These are phyloP conservation scores for Breviolum minutum DNA, from an alignment of 73 alveolate genomes.

Conservation along the genomic window DNA sequence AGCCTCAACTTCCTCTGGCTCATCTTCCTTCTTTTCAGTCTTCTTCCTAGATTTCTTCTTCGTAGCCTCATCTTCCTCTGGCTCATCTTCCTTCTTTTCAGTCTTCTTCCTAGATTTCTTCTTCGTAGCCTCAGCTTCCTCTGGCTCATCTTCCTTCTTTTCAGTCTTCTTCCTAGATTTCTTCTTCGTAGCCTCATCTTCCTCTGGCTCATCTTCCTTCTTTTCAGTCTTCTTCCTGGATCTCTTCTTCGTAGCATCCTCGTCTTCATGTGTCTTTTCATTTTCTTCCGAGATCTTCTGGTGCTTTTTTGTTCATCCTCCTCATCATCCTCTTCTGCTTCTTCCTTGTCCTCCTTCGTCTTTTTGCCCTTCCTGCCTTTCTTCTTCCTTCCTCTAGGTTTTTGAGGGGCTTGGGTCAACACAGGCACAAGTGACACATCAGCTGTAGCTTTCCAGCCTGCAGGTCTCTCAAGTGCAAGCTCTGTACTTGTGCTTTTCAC, in stretches of 20 bases:
- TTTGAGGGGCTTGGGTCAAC: neutral
- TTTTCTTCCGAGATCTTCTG: neutral
- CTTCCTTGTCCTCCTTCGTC: neutral
- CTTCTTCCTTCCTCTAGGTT: constrained; percentile 3
- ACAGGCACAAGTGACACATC: neutral
- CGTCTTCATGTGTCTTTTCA: neutral
- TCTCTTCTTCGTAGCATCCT: neutral
- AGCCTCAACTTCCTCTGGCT: neutral
- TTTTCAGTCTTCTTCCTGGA: neutral
- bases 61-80: neutral
- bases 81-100: neutral
- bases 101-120: neutral
- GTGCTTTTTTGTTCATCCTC: neutral
- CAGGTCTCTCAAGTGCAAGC: neutral
- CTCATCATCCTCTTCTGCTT: neutral
- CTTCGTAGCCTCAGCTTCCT: neutral
- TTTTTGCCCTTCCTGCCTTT: neutral
- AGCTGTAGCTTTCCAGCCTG: neutral
- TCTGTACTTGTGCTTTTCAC: neutral
- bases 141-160: neutral
- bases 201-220: neutral
- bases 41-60: neutral
- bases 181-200: neutral
- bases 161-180: neutral
- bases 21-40: neutral